A percentile compares a stretch with the other conserved stretches of the same genome.
Conservation (phyloP, 1,284 basidiomycete species). For the Leccinum solheimii region DNA sequence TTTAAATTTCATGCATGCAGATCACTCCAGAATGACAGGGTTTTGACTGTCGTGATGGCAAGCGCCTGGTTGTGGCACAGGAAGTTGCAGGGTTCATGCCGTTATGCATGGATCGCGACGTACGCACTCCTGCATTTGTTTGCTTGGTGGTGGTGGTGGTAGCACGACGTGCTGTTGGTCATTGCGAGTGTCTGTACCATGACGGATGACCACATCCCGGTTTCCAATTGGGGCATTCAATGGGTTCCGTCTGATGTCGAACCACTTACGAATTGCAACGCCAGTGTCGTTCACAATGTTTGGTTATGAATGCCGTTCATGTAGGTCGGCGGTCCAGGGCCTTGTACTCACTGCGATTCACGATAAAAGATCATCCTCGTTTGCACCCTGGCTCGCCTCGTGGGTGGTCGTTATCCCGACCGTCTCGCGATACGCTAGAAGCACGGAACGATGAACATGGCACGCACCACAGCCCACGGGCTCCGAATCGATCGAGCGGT, state of each 20-base stretch:
- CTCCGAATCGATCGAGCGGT: neutral
- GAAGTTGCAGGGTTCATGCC: slow-evolving; percentile 14
- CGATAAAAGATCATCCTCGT: neutral
- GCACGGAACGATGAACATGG: neutral
- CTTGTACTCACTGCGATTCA: neutral
- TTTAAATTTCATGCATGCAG: slow-evolving; percentile 43
- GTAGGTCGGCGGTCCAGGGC: neutral
- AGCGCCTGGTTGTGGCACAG: neutral
- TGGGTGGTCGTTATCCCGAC: neutral
- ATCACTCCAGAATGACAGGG: neutral
- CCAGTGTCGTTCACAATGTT: neutral
- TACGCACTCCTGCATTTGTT: neutral
- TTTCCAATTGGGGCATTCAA: slow-evolving; percentile 2
- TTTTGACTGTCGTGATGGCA: neutral
- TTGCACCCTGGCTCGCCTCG: slow-evolving; percentile 3
- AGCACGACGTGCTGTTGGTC: neutral
- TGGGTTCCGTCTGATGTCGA: neutral
- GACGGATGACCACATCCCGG: slow-evolving; percentile 2
- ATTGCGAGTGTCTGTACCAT: slow-evolving; percentile 13
- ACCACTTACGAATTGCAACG: neutral
- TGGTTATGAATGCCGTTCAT: neutral
- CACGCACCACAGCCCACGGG: neutral
- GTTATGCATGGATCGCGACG: slow-evolving; percentile 1
- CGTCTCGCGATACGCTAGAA: neutral
- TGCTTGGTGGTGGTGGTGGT: neutral